A percentile compares a stretch with the other conserved stretches of the same genome.
Evolutionary conservation across 345 rosid genomes (phyloP).

Genomic region (Populus deltoides): DNA sequence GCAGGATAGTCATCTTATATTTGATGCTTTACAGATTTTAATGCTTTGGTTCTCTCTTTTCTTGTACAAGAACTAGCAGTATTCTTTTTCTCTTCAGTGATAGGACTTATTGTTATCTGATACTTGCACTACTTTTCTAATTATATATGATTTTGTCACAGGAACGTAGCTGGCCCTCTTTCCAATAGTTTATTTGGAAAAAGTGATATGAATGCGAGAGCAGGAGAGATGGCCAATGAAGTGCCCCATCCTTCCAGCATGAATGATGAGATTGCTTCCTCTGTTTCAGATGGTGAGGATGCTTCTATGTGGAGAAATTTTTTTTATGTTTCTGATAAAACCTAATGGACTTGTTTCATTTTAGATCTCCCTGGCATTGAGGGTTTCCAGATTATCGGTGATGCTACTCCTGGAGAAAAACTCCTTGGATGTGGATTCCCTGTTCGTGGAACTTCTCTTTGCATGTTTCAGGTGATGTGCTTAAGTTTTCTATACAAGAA

Average conservation of each 20-base stretch:
- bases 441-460: slow-evolving; percentile 87
- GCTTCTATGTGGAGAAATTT: not conserved
- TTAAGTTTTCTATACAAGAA: slow-evolving; percentile 9
- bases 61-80: too few relatives aligned
- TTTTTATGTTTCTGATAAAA: slow-evolving; percentile 3
- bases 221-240: slow-evolving; percentile 22
- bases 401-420: slow-evolving; percentile 81
- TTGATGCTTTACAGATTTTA: too few relatives aligned
- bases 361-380: slow-evolving; percentile 89
- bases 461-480: slow-evolving; percentile 84
- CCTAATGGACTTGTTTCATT: slow-evolving; percentile 30
- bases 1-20: too few relatives aligned
- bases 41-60: too few relatives aligned
- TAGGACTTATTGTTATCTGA: not conserved
- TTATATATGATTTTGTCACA: slow-evolving; percentile 19
- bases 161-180: slow-evolving; percentile 20
- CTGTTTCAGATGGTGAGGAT: slow-evolving; percentile 47
- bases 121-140: not conserved
- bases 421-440: slow-evolving; percentile 93
- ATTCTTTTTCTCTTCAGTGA: not conserved
- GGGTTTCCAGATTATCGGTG: slow-evolving; percentile 85
- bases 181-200: slow-evolving; percentile 30
- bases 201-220: slow-evolving; percentile 10
- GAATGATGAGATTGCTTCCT: slow-evolving; percentile 33
- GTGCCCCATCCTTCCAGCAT: slow-evolving; percentile 25